Evolutionary conservation across 192 early-diverging fungal genomes (phyloP).

Genomic region (Coemansia sp.): DNA sequence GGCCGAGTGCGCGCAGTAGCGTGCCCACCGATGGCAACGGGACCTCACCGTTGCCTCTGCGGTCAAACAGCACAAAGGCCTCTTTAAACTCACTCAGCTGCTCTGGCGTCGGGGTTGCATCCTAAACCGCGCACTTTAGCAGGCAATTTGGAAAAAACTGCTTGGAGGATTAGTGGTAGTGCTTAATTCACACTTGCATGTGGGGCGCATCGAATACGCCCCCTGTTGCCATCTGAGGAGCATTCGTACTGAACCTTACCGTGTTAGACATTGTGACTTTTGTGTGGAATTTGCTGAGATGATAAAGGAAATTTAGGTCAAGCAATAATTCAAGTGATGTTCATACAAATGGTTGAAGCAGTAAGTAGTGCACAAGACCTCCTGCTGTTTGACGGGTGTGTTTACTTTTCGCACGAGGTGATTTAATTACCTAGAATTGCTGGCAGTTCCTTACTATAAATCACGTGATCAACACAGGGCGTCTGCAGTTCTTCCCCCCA

Average conservation of each 20-base stretch:
- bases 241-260: conserved; percentile 7
- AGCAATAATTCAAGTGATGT: neutral
- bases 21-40: conserved; percentile 66
- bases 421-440: neutral
- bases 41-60: conserved; percentile 69
- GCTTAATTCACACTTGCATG: neutral
- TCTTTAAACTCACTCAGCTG: conserved; percentile 69
- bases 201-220: neutral
- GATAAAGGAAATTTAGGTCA: neutral
- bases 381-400: neutral
- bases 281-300: neutral
- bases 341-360: neutral
- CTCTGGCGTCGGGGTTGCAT: conserved; percentile 31
- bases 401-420: neutral
- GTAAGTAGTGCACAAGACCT: neutral
- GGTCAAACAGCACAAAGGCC: conserved; percentile 78
- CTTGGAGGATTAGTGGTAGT: neutral
- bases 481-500: neutral
- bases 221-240: neutral
- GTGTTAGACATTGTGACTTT: conserved; percentile 10
- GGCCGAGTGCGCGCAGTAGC: conserved; percentile 72
- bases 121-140: neutral
- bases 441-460: neutral
- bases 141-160: neutral
- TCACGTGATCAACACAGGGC: neutral